Percentiles rank a stretch among this genome's conserved stretches.
Conservation (phyloP, 163 green algal genomes). For the Scenedesmus sp. region DNA sequence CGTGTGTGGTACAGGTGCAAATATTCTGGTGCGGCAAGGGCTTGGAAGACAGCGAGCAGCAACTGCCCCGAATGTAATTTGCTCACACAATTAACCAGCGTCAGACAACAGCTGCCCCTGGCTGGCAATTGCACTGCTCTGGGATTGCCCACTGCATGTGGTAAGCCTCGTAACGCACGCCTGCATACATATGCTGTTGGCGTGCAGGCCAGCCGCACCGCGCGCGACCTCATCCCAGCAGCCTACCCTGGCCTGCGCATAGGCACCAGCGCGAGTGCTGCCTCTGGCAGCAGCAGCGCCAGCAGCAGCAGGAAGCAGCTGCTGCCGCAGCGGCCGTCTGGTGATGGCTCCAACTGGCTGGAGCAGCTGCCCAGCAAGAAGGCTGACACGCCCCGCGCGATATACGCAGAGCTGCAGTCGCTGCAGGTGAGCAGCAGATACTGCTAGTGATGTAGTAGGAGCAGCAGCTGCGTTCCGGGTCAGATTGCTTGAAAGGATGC, state of each 20-base stretch:
- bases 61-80: no score
- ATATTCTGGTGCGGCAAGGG: no score
- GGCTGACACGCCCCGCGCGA: not conserved
- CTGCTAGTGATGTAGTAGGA: not conserved
- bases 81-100: no score
- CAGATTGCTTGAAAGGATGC: not conserved
- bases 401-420: constrained; percentile 1
- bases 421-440: not conserved
- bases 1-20: no score
- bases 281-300: not conserved
- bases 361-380: not conserved
- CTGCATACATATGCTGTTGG: not conserved
- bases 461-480: not conserved
- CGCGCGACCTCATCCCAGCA: constrained; percentile 3
- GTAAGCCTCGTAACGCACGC: no score
- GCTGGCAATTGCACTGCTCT: no score
- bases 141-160: no score
- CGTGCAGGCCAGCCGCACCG: constrained; percentile 1
- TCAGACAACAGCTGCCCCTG: no score
- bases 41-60: no score
- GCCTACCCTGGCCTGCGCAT: not conserved
- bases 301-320: constrained; percentile 27
- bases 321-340: not conserved
- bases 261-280: not conserved
- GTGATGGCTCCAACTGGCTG: not conserved